These are phyloP conservation scores for Davidsoniella neocaledoniae DNA, from an alignment of 2,329 filamentous ascomycete genomes.

Conservation along the genomic window DNA sequence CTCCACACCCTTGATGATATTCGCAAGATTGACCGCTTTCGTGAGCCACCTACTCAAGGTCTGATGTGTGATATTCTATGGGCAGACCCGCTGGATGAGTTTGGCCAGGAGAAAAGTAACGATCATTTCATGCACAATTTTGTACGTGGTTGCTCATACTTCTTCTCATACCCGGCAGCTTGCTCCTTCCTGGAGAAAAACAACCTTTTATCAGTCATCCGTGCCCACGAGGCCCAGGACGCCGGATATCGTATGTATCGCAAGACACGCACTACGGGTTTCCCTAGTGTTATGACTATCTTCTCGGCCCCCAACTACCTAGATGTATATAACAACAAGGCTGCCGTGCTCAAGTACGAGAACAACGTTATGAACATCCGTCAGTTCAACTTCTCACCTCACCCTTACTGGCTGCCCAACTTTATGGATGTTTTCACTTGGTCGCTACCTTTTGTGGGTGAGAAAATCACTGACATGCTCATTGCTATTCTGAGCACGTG, in stretches of 20 bases:
- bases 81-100: constrained; percentile 95
- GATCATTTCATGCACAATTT: constrained; percentile 98
- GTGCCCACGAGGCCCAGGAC: constrained; percentile 95
- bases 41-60: constrained; percentile 90
- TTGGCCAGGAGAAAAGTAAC: constrained; percentile 94
- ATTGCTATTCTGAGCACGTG: constrained; percentile 96
- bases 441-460: constrained; percentile 95
- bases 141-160: constrained; percentile 95
- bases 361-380: constrained; percentile 99
- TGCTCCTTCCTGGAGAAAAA: constrained; percentile 98
- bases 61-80: constrained; percentile 99
- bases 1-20: constrained; percentile 90
- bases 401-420: constrained; percentile 98
- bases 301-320: constrained; percentile 98
- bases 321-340: constrained; percentile 99
- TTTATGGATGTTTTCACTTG: constrained; percentile 99
- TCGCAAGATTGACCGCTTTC: constrained; percentile 80
- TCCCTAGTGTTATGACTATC: constrained; percentile 99
- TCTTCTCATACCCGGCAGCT: constrained; percentile 95
- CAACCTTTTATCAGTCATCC: constrained; percentile 90
- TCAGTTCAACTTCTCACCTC: constrained; percentile 98
- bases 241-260: constrained; percentile 98
- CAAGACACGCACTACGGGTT: constrained; percentile 93
- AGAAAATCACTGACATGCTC: constrained; percentile 99
- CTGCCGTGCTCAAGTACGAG: constrained; percentile 95